Conservation (phyloP, 2,329 filamentous ascomycete species). For the Juglanconis oblonga region DNA sequence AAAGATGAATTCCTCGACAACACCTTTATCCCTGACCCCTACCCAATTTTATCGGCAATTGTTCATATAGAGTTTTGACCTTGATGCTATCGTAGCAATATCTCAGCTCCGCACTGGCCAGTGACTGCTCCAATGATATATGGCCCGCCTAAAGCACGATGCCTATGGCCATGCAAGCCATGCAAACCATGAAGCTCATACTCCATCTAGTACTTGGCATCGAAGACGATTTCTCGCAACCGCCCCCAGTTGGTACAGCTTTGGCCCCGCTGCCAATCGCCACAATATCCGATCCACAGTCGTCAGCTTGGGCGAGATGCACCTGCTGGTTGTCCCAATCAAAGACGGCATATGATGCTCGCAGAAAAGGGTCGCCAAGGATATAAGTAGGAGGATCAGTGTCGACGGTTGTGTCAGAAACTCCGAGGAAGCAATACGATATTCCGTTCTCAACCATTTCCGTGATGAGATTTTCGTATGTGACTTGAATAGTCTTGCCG, state of each 20-base stretch:
- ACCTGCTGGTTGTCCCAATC: conserved; percentile 14
- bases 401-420: neutral
- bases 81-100: no score
- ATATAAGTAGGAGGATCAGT: conserved; percentile 1
- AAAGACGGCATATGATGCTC: conserved; percentile 10
- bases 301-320: conserved; percentile 7
- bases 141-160: neutral
- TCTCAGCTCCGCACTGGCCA: no score
- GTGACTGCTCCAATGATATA: neutral
- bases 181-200: neutral
- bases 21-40: no score
- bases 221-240: conserved; percentile 6
- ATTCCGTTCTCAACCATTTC: neutral
- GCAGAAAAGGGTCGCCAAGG: neutral
- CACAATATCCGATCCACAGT: conserved; percentile 2
- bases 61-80: no score
- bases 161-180: neutral
- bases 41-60: no score
- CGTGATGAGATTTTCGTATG: conserved; percentile 17
- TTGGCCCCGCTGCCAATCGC: neutral
- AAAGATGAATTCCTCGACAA: no score
- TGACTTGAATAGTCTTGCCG: conserved; percentile 14
- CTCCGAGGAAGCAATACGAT: neutral
- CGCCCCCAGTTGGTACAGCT: conserved; percentile 1
- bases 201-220: neutral